Evolutionary conservation across 352 stramenopile species (phyloP).

Genomic region (Blastocystis sp.): DNA sequence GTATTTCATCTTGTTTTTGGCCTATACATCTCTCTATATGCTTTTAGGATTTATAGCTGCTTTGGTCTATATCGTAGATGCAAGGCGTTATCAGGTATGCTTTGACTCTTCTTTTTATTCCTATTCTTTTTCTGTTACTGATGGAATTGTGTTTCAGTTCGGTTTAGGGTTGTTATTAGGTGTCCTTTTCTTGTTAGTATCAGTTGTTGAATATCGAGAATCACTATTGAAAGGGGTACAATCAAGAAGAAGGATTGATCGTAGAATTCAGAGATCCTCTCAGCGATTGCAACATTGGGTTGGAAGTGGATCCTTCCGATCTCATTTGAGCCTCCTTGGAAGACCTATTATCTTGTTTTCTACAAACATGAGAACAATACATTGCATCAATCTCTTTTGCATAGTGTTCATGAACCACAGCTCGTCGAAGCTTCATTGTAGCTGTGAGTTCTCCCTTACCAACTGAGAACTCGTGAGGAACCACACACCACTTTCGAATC

Average conservation of each 20-base stretch:
- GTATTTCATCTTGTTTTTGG: constrained; percentile 36
- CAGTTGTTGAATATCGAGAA: neutral
- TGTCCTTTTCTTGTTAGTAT: neutral
- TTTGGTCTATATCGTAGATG: neutral
- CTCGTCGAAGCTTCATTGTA: constrained; percentile 89
- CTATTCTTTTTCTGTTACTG: neutral
- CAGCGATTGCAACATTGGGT: neutral
- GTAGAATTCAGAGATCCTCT: neutral
- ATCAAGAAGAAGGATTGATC: too few species aligned
- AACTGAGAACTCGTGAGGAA: constrained; percentile 82
- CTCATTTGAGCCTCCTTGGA: constrained; percentile 12
- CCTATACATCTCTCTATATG: neutral
- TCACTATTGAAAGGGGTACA: neutral
- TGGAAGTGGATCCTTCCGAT: constrained; percentile 36
- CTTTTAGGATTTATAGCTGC: neutral
- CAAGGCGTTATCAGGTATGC: neutral
- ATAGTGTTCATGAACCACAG: constrained; percentile 83
- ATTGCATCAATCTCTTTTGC: constrained; percentile 76
- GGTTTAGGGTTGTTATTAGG: neutral
- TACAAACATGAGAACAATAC: constrained; percentile 68
- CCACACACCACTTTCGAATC: constrained; percentile 77
- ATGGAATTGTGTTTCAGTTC: constrained; percentile 34
- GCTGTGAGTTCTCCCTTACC: constrained; percentile 83
- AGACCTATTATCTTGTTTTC: neutral
- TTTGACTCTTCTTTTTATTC: neutral